Conservation (phyloP, 2,329 filamentous ascomycete genomes). For the Alternaria gansuensis region DNA sequence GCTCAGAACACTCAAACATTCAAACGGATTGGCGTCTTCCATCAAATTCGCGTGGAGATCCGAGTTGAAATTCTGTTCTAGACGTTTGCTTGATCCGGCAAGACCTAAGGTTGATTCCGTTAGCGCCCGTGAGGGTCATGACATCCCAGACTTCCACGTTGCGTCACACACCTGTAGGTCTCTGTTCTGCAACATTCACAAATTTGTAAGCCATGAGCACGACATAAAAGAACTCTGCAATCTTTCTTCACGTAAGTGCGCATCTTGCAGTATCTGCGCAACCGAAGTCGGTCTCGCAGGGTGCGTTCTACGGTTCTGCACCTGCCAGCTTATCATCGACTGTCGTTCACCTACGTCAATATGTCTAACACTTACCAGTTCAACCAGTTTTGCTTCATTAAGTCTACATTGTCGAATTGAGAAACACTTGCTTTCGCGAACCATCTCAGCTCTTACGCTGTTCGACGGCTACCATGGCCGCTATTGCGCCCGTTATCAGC, state of each 20-base stretch:
- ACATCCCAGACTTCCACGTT: slow-evolving; percentile 45
- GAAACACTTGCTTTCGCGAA: background rate
- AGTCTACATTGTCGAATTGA: background rate
- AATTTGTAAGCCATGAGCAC: slow-evolving; percentile 23
- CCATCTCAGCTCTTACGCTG: background rate
- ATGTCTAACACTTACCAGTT: slow-evolving; percentile 17
- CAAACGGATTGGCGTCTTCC: background rate
- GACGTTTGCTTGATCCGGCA: slow-evolving; percentile 18
- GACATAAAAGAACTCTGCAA: background rate
- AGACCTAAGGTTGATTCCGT: slow-evolving; percentile 28
- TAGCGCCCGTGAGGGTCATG: slow-evolving; percentile 43
- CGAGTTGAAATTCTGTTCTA: slow-evolving; percentile 3
- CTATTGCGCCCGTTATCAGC: slow-evolving; percentile 50
- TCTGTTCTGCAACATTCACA: slow-evolving; percentile 9
- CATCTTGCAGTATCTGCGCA: background rate
- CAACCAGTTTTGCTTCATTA: background rate
- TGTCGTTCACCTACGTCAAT: slow-evolving; percentile 6
- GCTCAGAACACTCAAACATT: background rate
- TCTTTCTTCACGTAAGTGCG: slow-evolving; percentile 7
- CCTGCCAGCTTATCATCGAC: slow-evolving; percentile 6
- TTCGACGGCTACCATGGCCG: slow-evolving; percentile 38
- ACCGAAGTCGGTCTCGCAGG: background rate
- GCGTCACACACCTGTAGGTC: slow-evolving; percentile 18
- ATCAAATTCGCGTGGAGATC: background rate
- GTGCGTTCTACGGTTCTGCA: background rate